These are phyloP conservation scores for Trichosanthes truncata DNA, from an alignment of 306 rosid genomes.

Conservation along the genomic window DNA sequence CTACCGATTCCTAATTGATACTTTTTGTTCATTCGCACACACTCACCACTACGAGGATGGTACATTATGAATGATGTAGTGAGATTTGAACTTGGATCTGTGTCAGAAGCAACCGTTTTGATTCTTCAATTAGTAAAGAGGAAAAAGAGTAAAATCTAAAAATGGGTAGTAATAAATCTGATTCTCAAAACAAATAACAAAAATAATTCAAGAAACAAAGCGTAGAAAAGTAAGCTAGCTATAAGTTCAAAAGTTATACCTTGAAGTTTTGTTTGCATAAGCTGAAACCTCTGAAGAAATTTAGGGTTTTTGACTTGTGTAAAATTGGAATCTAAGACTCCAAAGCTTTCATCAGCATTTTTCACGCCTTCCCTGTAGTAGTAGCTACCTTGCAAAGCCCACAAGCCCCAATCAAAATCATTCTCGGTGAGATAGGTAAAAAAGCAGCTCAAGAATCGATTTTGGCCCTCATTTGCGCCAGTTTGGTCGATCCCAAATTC, in stretches of 20 bases:
- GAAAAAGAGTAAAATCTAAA: neutral
- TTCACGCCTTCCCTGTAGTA: constrained; percentile 10
- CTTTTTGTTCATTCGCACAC: constrained; percentile 14
- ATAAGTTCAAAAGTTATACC: constrained; percentile 5
- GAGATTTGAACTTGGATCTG: constrained; percentile 26
- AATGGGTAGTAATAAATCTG: neutral
- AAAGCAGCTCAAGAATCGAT: constrained; percentile 21
- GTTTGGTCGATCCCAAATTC: constrained; percentile 35
- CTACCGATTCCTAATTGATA: constrained; percentile 16
- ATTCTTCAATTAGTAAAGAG: neutral
- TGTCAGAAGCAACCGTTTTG: too few relatives aligned
- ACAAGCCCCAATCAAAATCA: constrained; percentile 41
- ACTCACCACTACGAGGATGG: constrained; percentile 31
- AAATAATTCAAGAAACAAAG: too few relatives aligned
- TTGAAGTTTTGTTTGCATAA: constrained; percentile 20
- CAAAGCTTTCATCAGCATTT: constrained; percentile 17
- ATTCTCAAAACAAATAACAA: too few relatives aligned
- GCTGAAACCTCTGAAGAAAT: constrained; percentile 25
- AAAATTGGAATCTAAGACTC: constrained; percentile 20
- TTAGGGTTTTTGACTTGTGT: constrained; percentile 8
- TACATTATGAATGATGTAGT: constrained; percentile 20
- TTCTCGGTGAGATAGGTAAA: constrained; percentile 32
- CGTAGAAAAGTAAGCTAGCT: too few relatives aligned
- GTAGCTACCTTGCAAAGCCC: constrained; percentile 44
- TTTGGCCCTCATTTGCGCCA: constrained; percentile 4